Conservation (phyloP, 164 flowering plant genomes). For the Magnolia kwangsiensis region DNA sequence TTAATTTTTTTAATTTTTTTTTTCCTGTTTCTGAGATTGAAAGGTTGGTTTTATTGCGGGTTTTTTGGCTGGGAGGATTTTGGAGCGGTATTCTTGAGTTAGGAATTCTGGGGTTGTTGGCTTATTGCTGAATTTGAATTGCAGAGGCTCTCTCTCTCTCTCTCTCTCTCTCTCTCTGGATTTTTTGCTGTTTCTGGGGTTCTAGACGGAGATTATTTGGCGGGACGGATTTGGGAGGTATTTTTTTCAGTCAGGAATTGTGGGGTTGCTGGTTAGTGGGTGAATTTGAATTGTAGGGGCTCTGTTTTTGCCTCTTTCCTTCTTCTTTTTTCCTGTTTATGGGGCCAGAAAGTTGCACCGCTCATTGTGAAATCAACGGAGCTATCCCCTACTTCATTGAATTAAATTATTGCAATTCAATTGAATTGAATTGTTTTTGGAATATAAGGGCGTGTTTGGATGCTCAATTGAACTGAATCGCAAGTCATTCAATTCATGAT, state of each 20-base stretch:
- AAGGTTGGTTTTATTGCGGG: background rate
- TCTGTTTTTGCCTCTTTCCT: background rate
- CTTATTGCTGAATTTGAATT: background rate
- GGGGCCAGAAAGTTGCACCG: background rate
- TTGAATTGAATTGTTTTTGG: background rate
- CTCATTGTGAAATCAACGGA: background rate
- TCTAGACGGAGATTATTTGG: background rate
- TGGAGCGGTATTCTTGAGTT: background rate
- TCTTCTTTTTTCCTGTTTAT: background rate
- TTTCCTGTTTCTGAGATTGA: background rate
- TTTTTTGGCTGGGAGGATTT: background rate
- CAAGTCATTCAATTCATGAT: no score
- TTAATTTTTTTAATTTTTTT: no score
- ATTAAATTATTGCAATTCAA: background rate
- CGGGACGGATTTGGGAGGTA: no score
- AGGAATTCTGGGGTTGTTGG: background rate
- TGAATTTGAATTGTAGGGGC: background rate
- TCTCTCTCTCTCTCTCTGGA: background rate
- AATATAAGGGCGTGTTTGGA: no score
- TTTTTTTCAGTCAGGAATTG: background rate
- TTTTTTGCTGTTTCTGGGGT: background rate
- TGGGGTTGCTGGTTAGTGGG: background rate
- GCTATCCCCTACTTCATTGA: background rate
- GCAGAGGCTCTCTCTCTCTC: background rate
- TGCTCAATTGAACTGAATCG: no score